Evolutionary conservation across 2,329 filamentous ascomycete genomes (phyloP).

Genomic region (Madurella fahalii): DNA sequence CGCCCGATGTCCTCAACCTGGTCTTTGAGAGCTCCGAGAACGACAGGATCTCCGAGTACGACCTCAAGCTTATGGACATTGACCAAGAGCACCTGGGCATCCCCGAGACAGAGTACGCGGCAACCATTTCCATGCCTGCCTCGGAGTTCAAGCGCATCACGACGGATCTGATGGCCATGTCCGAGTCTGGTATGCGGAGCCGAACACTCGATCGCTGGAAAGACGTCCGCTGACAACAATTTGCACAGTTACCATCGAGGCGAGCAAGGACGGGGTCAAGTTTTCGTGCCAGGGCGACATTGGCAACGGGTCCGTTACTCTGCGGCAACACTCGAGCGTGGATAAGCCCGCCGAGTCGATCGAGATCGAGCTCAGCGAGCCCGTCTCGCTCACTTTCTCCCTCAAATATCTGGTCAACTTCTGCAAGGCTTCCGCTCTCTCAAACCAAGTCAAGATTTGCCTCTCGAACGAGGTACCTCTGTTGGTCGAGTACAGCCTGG

Average conservation of each 20-base stretch:
- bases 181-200: conserved; percentile 72
- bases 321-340: conserved; percentile 81
- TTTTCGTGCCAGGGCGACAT: conserved; percentile 94
- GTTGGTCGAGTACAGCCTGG: conserved; percentile 83
- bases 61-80: conserved; percentile 99
- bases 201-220: background rate
- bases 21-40: conserved; percentile 86
- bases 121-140: conserved; percentile 84
- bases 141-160: conserved; percentile 92
- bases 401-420: conserved; percentile 99
- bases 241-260: conserved; percentile 80
- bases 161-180: conserved; percentile 84
- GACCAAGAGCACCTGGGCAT: conserved; percentile 99
- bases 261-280: conserved; percentile 94
- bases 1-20: conserved; percentile 91
- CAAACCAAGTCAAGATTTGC: conserved; percentile 79
- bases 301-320: conserved; percentile 87
- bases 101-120: conserved; percentile 96
- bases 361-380: conserved; percentile 85
- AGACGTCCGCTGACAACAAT: background rate
- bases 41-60: conserved; percentile 96
- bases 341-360: conserved; percentile 86
- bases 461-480: conserved; percentile 95
- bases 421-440: conserved; percentile 92
- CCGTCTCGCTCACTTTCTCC: conserved; percentile 92